Percentiles rank a stretch among this genome's conserved stretches.
Evolutionary conservation across 1,284 basidiomycete species (phyloP).

Genomic region (Ustilago bromivora): DNA sequence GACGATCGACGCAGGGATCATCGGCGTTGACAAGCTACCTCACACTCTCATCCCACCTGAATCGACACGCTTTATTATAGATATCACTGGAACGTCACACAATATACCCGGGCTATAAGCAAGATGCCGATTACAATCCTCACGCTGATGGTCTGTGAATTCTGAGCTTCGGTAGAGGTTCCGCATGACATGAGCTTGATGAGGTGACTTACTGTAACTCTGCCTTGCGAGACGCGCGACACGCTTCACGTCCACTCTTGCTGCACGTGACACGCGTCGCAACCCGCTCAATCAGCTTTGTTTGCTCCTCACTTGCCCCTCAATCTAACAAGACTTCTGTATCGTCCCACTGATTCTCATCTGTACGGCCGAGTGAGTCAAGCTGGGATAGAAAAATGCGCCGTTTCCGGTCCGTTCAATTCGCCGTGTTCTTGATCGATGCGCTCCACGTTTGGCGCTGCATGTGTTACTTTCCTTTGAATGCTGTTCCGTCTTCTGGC

Average conservation of each 20-base stretch:
- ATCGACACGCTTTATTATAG: not conserved
- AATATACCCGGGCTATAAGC: conserved; percentile 8
- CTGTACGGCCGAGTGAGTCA: too few relatives aligned
- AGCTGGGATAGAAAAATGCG: not conserved
- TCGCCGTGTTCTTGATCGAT: conserved; percentile 20
- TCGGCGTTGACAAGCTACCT: conserved; percentile 11
- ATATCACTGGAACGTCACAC: not conserved
- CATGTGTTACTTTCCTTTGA: not conserved
- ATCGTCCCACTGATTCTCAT: too few relatives aligned
- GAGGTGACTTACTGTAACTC: not conserved
- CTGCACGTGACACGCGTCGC: too few relatives aligned
- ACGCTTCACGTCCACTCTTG: not conserved
- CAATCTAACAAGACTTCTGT: too few relatives aligned
- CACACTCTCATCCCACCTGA: not conserved
- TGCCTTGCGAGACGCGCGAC: conserved; percentile 18
- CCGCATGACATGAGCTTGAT: not conserved
- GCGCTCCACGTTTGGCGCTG: conserved; percentile 6
- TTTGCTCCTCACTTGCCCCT: too few relatives aligned
- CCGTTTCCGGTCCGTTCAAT: conserved; percentile 6
- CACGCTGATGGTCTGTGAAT: not conserved
- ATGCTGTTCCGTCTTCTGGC: not conserved
- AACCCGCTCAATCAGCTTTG: too few relatives aligned
- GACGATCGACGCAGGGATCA: conserved; percentile 25
- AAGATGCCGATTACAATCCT: not conserved
- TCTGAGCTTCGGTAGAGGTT: not conserved